Evolutionary conservation across 2,329 filamentous ascomycete species (phyloP).

Genomic region (Fusarium abutilonis): DNA sequence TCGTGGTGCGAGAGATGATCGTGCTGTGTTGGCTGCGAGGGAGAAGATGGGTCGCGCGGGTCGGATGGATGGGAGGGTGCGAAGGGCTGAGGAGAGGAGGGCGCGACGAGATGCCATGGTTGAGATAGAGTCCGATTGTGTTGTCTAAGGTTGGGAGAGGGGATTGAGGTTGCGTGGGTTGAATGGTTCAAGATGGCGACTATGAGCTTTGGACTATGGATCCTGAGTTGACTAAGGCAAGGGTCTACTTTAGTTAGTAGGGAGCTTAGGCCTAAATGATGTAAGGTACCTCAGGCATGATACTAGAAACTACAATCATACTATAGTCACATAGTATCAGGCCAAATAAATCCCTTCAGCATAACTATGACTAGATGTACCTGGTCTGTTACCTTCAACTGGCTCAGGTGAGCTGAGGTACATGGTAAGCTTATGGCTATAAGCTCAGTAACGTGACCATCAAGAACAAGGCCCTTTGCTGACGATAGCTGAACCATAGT

Average conservation of each 20-base stretch:
- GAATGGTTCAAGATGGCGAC: constrained; percentile 19
- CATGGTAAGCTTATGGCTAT: not conserved
- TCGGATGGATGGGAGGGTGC: constrained; percentile 22
- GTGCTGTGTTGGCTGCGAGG: constrained; percentile 11
- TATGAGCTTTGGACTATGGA: not conserved
- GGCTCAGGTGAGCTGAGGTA: not conserved
- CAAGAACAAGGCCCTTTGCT: constrained; percentile 7
- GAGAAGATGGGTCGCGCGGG: constrained; percentile 19
- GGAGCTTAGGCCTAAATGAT: constrained; percentile 20
- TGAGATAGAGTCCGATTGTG: not conserved
- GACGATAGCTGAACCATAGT: constrained; percentile 1
- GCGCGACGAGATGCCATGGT: constrained; percentile 38
- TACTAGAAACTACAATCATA: not conserved
- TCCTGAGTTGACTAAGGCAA: constrained; percentile 12
- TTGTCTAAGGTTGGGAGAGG: not conserved
- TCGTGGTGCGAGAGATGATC: constrained; percentile 2
- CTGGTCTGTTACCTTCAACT: too few relatives aligned
- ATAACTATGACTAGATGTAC: not conserved
- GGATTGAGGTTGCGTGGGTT: not conserved
- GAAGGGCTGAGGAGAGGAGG: constrained; percentile 30
- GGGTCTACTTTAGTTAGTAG: not conserved
- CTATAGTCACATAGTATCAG: not conserved
- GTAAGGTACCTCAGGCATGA: constrained; percentile 9
- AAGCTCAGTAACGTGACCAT: constrained; percentile 9
- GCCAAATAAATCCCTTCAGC: not conserved